A percentile compares a stretch with the other conserved stretches of the same genome.
Conservation (phyloP, 306 rosid genomes). For the Malus orientalis region DNA sequence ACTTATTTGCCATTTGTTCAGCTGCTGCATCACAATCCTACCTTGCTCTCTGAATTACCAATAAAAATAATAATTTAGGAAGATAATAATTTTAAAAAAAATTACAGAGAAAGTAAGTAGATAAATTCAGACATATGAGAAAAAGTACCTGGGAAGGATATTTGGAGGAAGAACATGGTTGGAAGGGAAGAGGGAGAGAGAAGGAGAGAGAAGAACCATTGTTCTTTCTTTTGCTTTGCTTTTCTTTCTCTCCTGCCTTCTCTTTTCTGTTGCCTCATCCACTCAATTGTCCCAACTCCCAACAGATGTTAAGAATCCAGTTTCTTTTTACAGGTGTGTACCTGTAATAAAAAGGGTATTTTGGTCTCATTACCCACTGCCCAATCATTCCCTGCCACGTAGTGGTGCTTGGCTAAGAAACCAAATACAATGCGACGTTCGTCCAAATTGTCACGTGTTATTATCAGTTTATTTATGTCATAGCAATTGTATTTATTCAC, state of each 20-base stretch:
- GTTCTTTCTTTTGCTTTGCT: background rate
- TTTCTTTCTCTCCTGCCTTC: background rate
- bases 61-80: background rate
- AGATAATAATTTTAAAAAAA: background rate
- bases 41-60: slow-evolving; percentile 26
- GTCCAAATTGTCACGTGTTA: no score
- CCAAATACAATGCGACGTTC: background rate
- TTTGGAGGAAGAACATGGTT: slow-evolving; percentile 23
- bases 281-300: background rate
- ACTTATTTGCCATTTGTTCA: slow-evolving; percentile 6
- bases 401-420: background rate
- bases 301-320: background rate
- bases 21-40: slow-evolving; percentile 24
- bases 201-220: slow-evolving; percentile 52
- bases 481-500: no score
- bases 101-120: background rate
- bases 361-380: background rate
- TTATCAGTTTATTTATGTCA: no score
- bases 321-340: background rate
- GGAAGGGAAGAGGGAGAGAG: slow-evolving; percentile 32
- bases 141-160: slow-evolving; percentile 39
- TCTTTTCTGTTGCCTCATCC: slow-evolving; percentile 18
- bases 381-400: slow-evolving; percentile 14
- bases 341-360: background rate
- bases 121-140: background rate